Percentiles rank a stretch among this genome's conserved stretches.
Conservation (phyloP, 2,329 filamentous ascomycete genomes). For the Nakataea oryzae region DNA sequence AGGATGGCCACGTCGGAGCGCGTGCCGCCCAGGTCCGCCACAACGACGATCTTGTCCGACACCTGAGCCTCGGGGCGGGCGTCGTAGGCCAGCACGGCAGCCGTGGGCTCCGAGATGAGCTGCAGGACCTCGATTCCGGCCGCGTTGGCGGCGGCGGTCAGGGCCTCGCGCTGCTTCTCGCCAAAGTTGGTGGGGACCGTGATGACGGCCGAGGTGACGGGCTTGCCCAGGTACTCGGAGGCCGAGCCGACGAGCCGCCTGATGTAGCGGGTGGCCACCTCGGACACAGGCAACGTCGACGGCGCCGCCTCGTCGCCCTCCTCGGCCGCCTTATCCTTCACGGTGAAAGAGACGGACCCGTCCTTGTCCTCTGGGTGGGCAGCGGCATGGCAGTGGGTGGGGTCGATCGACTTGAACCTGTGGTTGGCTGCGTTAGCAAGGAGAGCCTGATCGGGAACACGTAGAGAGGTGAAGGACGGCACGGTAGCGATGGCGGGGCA, state of each 20-base stretch:
- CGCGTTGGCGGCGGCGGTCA: conserved; percentile 66
- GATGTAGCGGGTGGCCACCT: conserved; percentile 77
- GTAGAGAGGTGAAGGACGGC: no score
- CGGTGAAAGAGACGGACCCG: conserved; percentile 66
- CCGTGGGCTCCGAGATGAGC: conserved; percentile 83
- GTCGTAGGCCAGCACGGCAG: conserved; percentile 84
- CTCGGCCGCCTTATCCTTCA: conserved; percentile 63
- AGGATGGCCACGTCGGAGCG: conserved; percentile 86
- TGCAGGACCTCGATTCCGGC: conserved; percentile 85
- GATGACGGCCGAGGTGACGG: conserved; percentile 89
- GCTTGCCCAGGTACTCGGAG: conserved; percentile 84
- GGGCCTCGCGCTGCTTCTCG: conserved; percentile 74
- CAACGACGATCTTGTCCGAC: conserved; percentile 80
- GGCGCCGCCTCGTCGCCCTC: conserved; percentile 23
- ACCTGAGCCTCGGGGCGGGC: conserved; percentile 65
- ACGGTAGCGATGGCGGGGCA: not conserved
- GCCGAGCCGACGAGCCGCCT: conserved; percentile 73
- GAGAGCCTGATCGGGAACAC: not conserved
- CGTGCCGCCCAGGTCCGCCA: conserved; percentile 87
- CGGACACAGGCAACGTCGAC: conserved; percentile 65
- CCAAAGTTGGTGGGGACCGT: conserved; percentile 89
- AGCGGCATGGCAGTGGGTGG: conserved; percentile 86
- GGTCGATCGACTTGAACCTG: conserved; percentile 90
- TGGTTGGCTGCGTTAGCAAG: not conserved
- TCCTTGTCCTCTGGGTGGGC: conserved; percentile 74